phyloP scores from a whole-genome alignment of 306 rosid genomes.

The Casuarina cunninghamiana region DNA sequence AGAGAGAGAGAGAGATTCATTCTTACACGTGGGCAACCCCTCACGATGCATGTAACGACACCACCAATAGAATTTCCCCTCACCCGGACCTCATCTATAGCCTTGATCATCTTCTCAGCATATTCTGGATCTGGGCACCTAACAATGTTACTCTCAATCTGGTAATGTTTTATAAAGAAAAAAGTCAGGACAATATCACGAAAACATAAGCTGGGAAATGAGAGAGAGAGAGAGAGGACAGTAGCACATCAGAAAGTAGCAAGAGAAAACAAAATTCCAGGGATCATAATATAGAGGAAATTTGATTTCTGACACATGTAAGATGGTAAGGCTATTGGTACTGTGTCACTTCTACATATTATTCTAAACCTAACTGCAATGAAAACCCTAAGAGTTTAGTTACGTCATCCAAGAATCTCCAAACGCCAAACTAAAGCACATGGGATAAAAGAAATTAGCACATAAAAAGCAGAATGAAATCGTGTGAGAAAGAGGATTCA shows the following conservation, averaged over 20 bases:
- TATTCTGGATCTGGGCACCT: conserved; percentile 94
- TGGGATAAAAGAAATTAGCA: too few relatives aligned
- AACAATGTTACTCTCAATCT: conserved; percentile 93
- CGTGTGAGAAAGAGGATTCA: not conserved
- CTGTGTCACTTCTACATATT: not conserved
- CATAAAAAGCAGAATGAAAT: too few relatives aligned
- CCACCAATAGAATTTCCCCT: conserved; percentile 95
- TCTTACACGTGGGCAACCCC: conserved; percentile 83
- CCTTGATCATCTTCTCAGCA: conserved; percentile 95
- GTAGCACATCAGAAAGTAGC: not conserved
- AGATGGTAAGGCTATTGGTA: not conserved
- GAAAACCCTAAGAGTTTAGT: too few relatives aligned
- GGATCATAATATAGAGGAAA: not conserved
- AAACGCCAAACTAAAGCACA: too few relatives aligned
- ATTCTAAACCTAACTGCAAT: not conserved
- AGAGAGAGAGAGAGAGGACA: not conserved
- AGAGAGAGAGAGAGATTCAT: conserved; percentile 24
- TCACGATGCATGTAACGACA: conserved; percentile 88
- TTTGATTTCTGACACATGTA: too few relatives aligned
- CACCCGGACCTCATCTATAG: conserved; percentile 81
- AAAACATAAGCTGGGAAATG: not conserved
- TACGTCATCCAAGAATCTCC: too few relatives aligned
- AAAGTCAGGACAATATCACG: not conserved
- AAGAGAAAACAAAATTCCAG: not conserved
- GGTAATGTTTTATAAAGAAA: conserved; percentile 22